Evolutionary conservation across 2,329 filamentous ascomycete species (phyloP).

Genomic region (Aspergillus sp.): DNA sequence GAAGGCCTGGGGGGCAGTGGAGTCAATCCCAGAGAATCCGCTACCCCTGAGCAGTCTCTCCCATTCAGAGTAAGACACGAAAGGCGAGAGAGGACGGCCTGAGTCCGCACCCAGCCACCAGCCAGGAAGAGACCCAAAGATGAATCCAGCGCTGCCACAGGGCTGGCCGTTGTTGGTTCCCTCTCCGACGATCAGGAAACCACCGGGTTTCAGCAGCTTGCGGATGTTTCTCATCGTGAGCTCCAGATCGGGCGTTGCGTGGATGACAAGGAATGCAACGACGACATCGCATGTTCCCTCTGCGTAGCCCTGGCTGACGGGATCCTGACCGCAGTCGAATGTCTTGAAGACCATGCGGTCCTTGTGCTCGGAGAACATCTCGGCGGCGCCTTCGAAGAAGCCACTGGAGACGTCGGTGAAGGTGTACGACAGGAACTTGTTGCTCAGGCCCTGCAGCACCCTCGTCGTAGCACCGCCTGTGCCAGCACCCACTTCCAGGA

Average conservation of each 20-base stretch:
- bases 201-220: conserved; percentile 43
- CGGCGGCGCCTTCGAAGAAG: conserved; percentile 41
- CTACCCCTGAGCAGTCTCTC: not conserved
- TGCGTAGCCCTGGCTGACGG: conserved; percentile 34
- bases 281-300: conserved; percentile 35
- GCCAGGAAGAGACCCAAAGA: not conserved
- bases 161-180: not conserved
- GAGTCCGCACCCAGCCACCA: not conserved
- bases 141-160: not conserved
- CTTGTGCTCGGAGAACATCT: conserved; percentile 22
- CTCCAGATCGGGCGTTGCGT: conserved; percentile 34
- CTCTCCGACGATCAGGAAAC: conserved; percentile 14
- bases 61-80: not conserved
- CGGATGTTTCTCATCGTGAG: conserved; percentile 31
- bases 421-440: conserved; percentile 36
- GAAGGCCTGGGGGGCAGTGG: not conserved
- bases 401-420: conserved; percentile 48
- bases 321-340: conserved; percentile 33
- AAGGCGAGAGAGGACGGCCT: not conserved
- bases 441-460: conserved; percentile 33
- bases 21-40: not conserved
- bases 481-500: conserved; percentile 37
- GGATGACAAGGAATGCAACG: conserved; percentile 41
- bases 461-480: conserved; percentile 41
- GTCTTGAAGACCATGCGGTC: conserved; percentile 30